Percentiles rank a stretch among this genome's conserved stretches.
Conservation (phyloP, 2,329 filamentous ascomycete species). For the Colletotrichum spinosum region DNA sequence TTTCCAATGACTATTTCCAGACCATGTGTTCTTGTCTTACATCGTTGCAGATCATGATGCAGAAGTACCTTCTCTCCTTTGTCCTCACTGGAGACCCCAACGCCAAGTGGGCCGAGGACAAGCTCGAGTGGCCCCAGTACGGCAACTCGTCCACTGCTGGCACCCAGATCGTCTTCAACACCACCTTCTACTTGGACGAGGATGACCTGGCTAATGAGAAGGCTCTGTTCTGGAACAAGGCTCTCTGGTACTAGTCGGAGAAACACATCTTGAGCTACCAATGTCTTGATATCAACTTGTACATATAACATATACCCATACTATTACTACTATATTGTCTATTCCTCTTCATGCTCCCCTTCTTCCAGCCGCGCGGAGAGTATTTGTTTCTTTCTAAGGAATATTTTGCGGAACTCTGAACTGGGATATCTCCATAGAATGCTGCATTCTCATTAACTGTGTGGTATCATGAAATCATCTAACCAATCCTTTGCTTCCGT, state of each 20-base stretch:
- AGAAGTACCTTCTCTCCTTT: slow-evolving; percentile 22
- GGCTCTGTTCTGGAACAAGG: slow-evolving; percentile 23
- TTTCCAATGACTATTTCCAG: background rate
- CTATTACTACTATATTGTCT: no score
- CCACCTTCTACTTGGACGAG: slow-evolving; percentile 16
- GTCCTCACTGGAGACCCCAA: slow-evolving; percentile 18
- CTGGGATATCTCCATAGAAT: background rate
- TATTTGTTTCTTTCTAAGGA: no score
- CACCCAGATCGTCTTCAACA: slow-evolving; percentile 21
- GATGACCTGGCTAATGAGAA: slow-evolving; percentile 20
- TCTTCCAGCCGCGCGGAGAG: no score
- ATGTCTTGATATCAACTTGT: no score
- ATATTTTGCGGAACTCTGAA: rapidly evolving
- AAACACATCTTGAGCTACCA: no score
- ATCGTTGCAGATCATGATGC: slow-evolving; percentile 15
- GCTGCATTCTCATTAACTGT: background rate
- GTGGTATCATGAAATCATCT: slow-evolving; percentile 7
- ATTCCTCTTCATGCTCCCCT: no score
- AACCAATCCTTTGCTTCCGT: slow-evolving; percentile 53
- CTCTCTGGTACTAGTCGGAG: slow-evolving; percentile 9
- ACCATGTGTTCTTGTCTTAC: background rate
- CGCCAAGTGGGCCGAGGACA: slow-evolving; percentile 19
- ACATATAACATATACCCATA: no score
- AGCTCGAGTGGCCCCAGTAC: slow-evolving; percentile 26
- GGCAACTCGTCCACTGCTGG: slow-evolving; percentile 19